A percentile compares a stretch with the other conserved stretches of the same genome.
These are phyloP conservation scores for Macrotyloma uniflorum DNA, from an alignment of 306 rosid genomes.

Conservation along the genomic window DNA sequence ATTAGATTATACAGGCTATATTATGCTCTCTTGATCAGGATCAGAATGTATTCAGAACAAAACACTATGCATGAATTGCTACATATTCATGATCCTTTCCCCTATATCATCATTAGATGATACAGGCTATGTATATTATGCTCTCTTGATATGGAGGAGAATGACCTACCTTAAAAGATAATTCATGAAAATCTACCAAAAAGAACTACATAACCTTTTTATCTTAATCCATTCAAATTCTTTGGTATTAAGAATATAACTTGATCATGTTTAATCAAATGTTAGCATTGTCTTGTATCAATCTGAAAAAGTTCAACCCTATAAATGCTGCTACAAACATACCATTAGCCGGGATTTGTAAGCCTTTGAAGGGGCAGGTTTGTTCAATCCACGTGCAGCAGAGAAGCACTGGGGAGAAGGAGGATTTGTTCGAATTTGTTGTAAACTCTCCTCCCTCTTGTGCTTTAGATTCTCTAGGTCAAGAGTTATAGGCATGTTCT, in stretches of 20 bases:
- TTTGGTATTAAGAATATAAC: neutral
- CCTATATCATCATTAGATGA: neutral
- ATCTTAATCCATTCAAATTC: neutral
- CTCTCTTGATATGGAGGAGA: neutral
- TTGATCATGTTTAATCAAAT: neutral
- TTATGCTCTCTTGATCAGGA: neutral
- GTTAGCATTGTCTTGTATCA: neutral
- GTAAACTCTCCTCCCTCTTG: slow-evolving; percentile 51
- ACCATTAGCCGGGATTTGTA: slow-evolving; percentile 72
- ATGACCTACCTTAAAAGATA: neutral
- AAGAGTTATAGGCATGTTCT: slow-evolving; percentile 64
- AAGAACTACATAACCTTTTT: neutral
- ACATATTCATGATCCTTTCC: neutral
- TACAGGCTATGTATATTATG: neutral
- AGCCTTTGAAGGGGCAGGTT: slow-evolving; percentile 51
- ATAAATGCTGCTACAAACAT: slow-evolving; percentile 22
- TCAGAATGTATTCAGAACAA: neutral
- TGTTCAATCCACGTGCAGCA: slow-evolving; percentile 44
- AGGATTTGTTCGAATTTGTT: slow-evolving; percentile 83
- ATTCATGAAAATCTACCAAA: neutral
- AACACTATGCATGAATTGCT: neutral
- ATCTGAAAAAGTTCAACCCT: neutral
- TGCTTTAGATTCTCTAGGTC: slow-evolving; percentile 53
- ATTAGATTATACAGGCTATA: neutral
- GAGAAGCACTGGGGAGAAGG: slow-evolving; percentile 99